Percentiles rank a stretch among this genome's conserved stretches.
Conservation (phyloP, 495 filamentous ascomycete genomes). For the Lasiosphaeris hirsuta region DNA sequence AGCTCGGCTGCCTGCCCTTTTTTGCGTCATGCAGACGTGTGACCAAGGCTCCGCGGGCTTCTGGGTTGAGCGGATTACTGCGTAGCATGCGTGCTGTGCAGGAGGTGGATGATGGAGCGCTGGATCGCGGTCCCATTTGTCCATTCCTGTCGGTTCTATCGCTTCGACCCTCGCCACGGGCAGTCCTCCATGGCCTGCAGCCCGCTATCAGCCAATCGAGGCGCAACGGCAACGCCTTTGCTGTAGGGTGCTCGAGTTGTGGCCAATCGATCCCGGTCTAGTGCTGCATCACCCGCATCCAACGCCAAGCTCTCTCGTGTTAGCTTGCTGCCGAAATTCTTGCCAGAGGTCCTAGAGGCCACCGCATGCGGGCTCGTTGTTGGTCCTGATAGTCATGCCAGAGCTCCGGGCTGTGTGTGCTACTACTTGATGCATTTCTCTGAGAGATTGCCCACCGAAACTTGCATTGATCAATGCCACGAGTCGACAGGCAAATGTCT, state of each 20-base stretch:
- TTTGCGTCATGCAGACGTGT: too few species aligned
- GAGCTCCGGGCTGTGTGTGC: too few species aligned
- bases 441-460: too few species aligned
- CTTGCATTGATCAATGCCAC: background rate
- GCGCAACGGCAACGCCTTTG: background rate
- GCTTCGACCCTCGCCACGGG: background rate
- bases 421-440: too few species aligned
- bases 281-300: constrained; percentile 12
- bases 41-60: background rate
- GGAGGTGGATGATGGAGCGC: constrained; percentile 5
- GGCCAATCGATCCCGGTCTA: constrained; percentile 6
- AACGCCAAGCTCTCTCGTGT: background rate
- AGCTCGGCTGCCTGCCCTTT: too few species aligned
- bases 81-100: background rate
- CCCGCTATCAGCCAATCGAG: constrained; percentile 12
- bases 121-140: constrained; percentile 4
- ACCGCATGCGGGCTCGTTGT: too few species aligned
- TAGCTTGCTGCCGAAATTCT: background rate
- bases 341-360: background rate
- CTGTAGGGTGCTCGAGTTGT: background rate
- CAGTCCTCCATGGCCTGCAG: constrained; percentile 5
- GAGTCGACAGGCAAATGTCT: background rate
- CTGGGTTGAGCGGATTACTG: background rate
- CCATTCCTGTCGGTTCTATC: background rate
- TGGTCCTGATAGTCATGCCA: too few species aligned